Evolutionary conservation across 2,329 filamentous ascomycete genomes (phyloP).

Genomic region (Colletotrichum sp.): DNA sequence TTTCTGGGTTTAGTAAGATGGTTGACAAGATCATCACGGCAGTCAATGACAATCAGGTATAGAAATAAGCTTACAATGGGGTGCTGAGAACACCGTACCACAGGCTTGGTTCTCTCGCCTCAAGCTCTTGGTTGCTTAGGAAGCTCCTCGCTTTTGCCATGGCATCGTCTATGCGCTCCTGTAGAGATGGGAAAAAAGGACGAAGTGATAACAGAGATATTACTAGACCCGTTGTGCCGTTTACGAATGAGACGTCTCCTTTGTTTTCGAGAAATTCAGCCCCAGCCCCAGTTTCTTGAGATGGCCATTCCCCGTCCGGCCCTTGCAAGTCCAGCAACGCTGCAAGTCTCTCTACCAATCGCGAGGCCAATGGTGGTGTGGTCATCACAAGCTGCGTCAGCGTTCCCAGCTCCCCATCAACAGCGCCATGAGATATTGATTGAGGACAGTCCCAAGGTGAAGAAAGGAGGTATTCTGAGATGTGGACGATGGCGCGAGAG

Average conservation of each 20-base stretch:
- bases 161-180: constrained; percentile 56
- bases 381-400: constrained; percentile 72
- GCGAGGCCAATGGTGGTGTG: constrained; percentile 56
- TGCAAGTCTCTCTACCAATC: constrained; percentile 57
- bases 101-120: constrained; percentile 64
- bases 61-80: constrained; percentile 51
- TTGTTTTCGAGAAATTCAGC: constrained; percentile 57
- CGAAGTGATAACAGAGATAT: constrained; percentile 61
- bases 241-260: constrained; percentile 66
- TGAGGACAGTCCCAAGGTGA: background rate
- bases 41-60: background rate
- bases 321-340: constrained; percentile 65
- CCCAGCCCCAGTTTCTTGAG: constrained; percentile 54
- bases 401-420: constrained; percentile 73
- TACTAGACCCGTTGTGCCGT: constrained; percentile 69
- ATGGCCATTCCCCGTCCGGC: constrained; percentile 68
- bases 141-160: constrained; percentile 57
- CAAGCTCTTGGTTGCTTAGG: constrained; percentile 47
- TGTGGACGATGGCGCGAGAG: constrained; percentile 58
- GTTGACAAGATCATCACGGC: background rate
- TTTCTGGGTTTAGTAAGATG: constrained; percentile 26
- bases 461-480: constrained; percentile 64
- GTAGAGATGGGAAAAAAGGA: constrained; percentile 59
- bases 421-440: constrained; percentile 57
- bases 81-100: constrained; percentile 72